A percentile compares a stretch with the other conserved stretches of the same genome.
These are phyloP conservation scores for Pigoraptor vietnamica DNA, from an alignment of 78 protist genomes.

Conservation along the genomic window DNA sequence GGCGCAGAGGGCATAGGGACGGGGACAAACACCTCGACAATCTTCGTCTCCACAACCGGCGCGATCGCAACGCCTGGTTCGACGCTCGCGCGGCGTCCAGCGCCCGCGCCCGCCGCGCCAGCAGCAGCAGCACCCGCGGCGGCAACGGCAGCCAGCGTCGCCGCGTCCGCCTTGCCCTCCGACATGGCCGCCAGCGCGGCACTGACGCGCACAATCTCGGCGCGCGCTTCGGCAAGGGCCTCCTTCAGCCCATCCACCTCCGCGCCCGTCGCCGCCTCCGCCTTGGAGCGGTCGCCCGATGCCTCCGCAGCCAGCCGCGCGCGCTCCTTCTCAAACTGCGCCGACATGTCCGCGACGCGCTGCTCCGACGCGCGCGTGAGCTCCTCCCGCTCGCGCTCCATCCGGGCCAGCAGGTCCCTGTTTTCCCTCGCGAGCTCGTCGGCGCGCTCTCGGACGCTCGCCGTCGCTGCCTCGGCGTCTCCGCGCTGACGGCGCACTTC, in stretches of 20 bases:
- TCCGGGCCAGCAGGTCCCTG: background rate
- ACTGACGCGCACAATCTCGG: background rate
- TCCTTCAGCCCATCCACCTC: background rate
- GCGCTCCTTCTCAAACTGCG: background rate
- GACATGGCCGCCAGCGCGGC: background rate
- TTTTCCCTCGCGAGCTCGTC: background rate
- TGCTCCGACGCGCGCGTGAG: background rate
- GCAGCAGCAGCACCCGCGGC: too few relatives aligned
- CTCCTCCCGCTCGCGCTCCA: background rate
- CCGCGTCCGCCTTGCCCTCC: too few relatives aligned
- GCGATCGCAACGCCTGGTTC: too few relatives aligned
- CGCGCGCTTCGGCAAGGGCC: background rate
- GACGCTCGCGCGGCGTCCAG: too few relatives aligned
- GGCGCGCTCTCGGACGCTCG: background rate
- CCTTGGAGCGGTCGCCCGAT: background rate
- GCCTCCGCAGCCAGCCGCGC: background rate
- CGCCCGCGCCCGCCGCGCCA: too few relatives aligned
- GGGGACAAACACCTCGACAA: background rate
- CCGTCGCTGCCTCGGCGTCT: background rate
- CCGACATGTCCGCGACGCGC: background rate
- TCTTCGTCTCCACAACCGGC: background rate
- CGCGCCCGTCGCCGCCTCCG: background rate
- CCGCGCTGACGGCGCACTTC: background rate
- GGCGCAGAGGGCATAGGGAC: background rate
- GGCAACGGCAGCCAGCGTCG: too few relatives aligned